These are phyloP conservation scores for Trichoderma cornu-damae DNA, from an alignment of 2,329 filamentous ascomycete species.

Conservation along the genomic window DNA sequence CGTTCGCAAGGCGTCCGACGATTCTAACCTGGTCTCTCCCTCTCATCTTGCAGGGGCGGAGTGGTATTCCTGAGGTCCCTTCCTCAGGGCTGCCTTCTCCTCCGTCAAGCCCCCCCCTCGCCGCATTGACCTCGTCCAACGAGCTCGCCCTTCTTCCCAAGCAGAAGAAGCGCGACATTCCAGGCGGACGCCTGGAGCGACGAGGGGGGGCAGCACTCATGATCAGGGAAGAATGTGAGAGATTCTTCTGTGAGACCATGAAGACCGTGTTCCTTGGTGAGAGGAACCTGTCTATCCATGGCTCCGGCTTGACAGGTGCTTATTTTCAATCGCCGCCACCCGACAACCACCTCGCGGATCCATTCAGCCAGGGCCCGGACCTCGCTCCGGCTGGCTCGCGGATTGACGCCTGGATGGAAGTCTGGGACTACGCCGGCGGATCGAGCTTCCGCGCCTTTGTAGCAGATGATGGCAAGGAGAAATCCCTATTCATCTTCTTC, in stretches of 20 bases:
- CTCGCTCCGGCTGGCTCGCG: conserved; percentile 30
- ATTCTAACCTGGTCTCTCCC: neutral
- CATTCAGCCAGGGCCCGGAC: conserved; percentile 29
- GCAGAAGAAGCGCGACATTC: conserved; percentile 42
- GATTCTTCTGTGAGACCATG: conserved; percentile 98
- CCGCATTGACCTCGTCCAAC: conserved; percentile 63
- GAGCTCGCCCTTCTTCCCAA: conserved; percentile 61
- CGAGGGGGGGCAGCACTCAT: conserved; percentile 90
- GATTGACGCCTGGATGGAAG: conserved; percentile 64
- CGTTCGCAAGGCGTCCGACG: neutral
- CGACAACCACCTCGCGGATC: conserved; percentile 40
- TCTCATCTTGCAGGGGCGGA: conserved; percentile 56
- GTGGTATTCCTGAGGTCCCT: conserved; percentile 93
- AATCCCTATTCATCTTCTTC: conserved; percentile 83
- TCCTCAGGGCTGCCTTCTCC: conserved; percentile 79
- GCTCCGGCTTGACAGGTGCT: conserved; percentile 83
- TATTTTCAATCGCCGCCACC: conserved; percentile 51
- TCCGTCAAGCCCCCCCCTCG: conserved; percentile 84
- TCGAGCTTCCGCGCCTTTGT: conserved; percentile 84
- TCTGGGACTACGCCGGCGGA: conserved; percentile 81
- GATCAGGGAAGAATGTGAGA: conserved; percentile 99
- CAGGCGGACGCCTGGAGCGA: conserved; percentile 44
- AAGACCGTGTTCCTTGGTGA: conserved; percentile 93
- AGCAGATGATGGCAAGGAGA: conserved; percentile 62
- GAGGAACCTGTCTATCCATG: conserved; percentile 69